A percentile compares a stretch with the other conserved stretches of the same genome.
Conservation (phyloP, 495 filamentous ascomycete species). For the Trichocladium uniseriatum region DNA sequence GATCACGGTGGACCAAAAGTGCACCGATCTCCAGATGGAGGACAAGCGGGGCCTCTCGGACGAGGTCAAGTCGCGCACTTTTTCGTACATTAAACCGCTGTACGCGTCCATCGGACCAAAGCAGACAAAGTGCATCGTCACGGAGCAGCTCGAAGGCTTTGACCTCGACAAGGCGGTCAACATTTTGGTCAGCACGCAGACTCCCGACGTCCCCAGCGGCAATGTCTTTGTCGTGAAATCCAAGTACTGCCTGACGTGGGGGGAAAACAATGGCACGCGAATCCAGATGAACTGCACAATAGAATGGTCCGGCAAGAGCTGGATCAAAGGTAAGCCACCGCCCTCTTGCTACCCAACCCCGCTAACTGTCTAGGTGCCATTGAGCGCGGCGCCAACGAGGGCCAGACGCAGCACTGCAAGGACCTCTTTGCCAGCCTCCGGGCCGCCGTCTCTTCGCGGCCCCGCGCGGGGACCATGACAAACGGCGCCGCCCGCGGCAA, state of each 20-base stretch:
- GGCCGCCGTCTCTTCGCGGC: slow-evolving; percentile 57
- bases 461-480: slow-evolving; percentile 34
- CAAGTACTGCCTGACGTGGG: slow-evolving; percentile 90
- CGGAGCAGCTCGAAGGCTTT: slow-evolving; percentile 66
- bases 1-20: slow-evolving; percentile 79
- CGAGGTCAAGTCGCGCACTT: slow-evolving; percentile 63
- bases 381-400: slow-evolving; percentile 89
- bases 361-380: slow-evolving; percentile 56
- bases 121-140: slow-evolving; percentile 90
- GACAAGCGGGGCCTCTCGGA: slow-evolving; percentile 67
- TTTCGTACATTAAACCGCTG: slow-evolving; percentile 88
- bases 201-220: slow-evolving; percentile 89
- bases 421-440: slow-evolving; percentile 67
- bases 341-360: neutral
- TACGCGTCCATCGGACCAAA: slow-evolving; percentile 77
- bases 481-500: slow-evolving; percentile 31
- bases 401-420: slow-evolving; percentile 71
- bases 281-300: slow-evolving; percentile 79
- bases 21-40: slow-evolving; percentile 73
- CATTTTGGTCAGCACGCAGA: slow-evolving; percentile 73
- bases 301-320: slow-evolving; percentile 97
- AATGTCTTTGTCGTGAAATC: slow-evolving; percentile 89
- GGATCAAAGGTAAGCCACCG: slow-evolving; percentile 70
- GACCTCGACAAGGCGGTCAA: slow-evolving; percentile 83
- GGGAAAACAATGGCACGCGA: slow-evolving; percentile 69